Base-by-base conservation (phyloP, 257 asterid genomes). In the Salvia splendens region DNA sequence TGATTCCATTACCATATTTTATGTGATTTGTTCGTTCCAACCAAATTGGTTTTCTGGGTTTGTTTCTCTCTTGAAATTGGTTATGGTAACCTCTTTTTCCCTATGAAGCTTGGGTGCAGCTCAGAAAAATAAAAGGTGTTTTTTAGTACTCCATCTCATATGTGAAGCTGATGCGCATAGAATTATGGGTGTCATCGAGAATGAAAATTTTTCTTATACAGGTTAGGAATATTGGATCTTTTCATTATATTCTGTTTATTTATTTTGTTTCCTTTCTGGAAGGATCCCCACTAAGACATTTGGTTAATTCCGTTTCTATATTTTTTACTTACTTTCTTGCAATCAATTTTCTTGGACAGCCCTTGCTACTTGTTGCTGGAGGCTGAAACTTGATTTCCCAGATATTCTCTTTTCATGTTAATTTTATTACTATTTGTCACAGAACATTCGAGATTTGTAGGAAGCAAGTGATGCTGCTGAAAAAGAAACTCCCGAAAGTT, bases 81-180 rank as follows among this genome's bases (percentile, higher is more conserved):
- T 16, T 32, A n/a, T 72, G 71, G 71, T 51, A 51, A 59, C 43
- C 36, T 69, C 61, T 35, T 33, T 11, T 43, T 50, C 45, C 3
- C 12, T 10, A 14, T 41, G 61, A 41, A 48, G 60, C 9, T 16
- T 43, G 54, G 57, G 45, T 66, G 71, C 65, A 67, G 61, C 47
- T 49, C 73, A 73, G 65, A 52, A 16, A 40, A 80, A 68, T 77
- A 71, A 43, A 71, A 56, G 80, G 71, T 67, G 61, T 69, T 55
- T 24, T 24, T 24, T 24, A 1, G 30, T 33, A 17, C 20, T 17
- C 20, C 20, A 30, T 71, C 67, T 75, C 78, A 70, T 61, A 71
- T 2, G 4, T 16, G 53, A 43, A 36, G 38, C 24, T 40, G 64
- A 74, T 70, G 17, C 48, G 35, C 65, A 41, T 60, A 11, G 46